Conservation (phyloP, 495 filamentous ascomycete species). For the Parathielavia hyrcaniae region DNA sequence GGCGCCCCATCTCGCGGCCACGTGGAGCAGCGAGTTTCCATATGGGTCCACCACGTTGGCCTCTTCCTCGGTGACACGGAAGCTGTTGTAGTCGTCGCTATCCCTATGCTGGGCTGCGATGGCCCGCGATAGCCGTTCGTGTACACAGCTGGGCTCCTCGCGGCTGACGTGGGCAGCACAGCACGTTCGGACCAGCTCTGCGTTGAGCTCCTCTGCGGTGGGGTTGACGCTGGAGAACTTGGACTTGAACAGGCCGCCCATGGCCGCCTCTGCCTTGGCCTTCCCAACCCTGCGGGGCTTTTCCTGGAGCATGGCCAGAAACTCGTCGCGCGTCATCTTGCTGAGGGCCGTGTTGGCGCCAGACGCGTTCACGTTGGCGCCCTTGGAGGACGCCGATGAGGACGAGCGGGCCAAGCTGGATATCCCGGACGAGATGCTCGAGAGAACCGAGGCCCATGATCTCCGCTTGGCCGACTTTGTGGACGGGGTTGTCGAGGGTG, state of each 20-base stretch:
- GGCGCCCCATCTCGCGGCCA: constrained; percentile 32
- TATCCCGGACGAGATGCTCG: constrained; percentile 34
- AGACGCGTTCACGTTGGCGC: constrained; percentile 19
- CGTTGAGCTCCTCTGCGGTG: constrained; percentile 29
- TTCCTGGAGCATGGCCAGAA: constrained; percentile 28
- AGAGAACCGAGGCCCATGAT: constrained; percentile 34
- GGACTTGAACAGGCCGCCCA: constrained; percentile 20
- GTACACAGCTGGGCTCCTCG: constrained; percentile 20
- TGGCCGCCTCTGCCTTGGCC: background rate
- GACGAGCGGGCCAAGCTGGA: constrained; percentile 32
- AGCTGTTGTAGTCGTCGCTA: constrained; percentile 25
- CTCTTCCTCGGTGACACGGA: constrained; percentile 29
- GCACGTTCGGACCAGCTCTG: constrained; percentile 29
- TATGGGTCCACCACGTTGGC: constrained; percentile 30
- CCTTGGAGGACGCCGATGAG: constrained; percentile 30
- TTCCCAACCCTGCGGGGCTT: constrained; percentile 24
- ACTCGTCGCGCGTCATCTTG: constrained; percentile 32
- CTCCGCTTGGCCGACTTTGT: constrained; percentile 31
- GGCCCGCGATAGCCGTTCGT: constrained; percentile 28
- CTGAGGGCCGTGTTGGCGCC: constrained; percentile 29
- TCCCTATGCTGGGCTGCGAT: constrained; percentile 28
- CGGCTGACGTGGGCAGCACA: constrained; percentile 20
- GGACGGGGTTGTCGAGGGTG: constrained; percentile 24
- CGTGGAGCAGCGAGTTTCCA: constrained; percentile 32
- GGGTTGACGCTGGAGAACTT: constrained; percentile 24